Conservation (phyloP, 2,329 filamentous ascomycete species). For the Trichoderma citrinoviride region DNA sequence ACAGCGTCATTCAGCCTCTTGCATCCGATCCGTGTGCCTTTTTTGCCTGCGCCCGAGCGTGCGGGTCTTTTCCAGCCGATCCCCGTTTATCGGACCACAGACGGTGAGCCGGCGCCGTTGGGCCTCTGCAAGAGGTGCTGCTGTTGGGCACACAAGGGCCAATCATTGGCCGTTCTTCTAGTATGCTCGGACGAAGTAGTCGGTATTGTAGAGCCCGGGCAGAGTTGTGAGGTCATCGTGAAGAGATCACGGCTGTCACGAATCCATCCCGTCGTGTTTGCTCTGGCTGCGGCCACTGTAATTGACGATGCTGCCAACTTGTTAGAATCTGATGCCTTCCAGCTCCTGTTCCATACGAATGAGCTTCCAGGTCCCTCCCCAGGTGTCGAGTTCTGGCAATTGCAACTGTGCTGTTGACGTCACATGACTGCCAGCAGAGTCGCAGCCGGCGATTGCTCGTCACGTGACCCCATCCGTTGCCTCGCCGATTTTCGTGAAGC, state of each 20-base stretch:
- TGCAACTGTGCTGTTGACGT: background rate
- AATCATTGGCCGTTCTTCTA: background rate
- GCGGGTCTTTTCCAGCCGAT: constrained; percentile 6
- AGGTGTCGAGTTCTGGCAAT: too few species aligned
- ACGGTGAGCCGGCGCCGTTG: background rate
- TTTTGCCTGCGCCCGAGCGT: background rate
- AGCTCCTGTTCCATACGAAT: too few species aligned
- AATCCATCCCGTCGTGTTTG: background rate
- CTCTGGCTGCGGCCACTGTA: too few species aligned
- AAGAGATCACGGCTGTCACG: background rate
- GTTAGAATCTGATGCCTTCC: too few species aligned
- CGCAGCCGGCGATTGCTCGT: background rate
- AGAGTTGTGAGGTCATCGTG: background rate
- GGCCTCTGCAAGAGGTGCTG: background rate
- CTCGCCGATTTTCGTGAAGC: background rate
- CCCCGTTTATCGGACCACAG: background rate
- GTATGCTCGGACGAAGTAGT: background rate
- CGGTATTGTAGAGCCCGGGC: background rate
- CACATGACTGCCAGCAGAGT: background rate
- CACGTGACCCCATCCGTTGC: background rate
- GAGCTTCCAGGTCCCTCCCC: too few species aligned
- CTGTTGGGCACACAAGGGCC: background rate
- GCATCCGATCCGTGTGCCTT: background rate
- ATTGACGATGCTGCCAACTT: too few species aligned
- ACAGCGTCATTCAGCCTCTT: background rate